Evolutionary conservation across 2,329 filamentous ascomycete species (phyloP), one percentile per base, ranked within the genome.

Genomic region (Colletotrichum sp.): DNA sequence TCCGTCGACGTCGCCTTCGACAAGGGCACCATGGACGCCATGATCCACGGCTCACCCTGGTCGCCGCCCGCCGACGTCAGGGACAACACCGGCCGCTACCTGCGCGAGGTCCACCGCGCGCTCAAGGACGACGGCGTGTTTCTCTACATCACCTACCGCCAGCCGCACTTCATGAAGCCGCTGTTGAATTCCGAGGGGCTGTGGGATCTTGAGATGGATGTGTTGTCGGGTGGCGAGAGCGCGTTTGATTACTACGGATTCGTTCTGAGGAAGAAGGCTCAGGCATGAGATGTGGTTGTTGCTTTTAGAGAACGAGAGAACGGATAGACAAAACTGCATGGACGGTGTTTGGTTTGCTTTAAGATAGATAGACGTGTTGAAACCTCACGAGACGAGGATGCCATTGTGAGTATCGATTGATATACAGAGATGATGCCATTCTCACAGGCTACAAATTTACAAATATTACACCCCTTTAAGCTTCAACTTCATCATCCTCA

Each of bases 1-100:
- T 87, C 85, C 1, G 80, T 93, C 52, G 88, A 91, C 78, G 85
- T 92, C 8, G 90, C 90, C 13, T 91, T 93, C 77, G 89, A 91
- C 77, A 92, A 92, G 80, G 86, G 86, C 5, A 91, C 89, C 1
- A 82, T 91, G 5, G 89, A 91, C 81, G 88, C 87, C 61, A 90
- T 91, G 87, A 88, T 91, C 36, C 84, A 89, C 78, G 89, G 90
- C 3, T 89, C 86, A 76, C 86, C 86, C 0, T 91, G 89, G 89
- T 86, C 82, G 75, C 90, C 89, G 3, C 89, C 88, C 0, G 83
- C 85, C 8, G 86, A 89, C 38, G 88, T 90, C 1, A 78, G 83
- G 43, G 82, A 87, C 1, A 90, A 90, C 78, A 89, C 86, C 8
- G 80, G 84, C 7, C 82, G 81, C 28, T 92, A 91, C 78, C 81